These are phyloP conservation scores for Agaricus blazei DNA, from an alignment of 768 basidiomycete genomes.

Conservation along the genomic window DNA sequence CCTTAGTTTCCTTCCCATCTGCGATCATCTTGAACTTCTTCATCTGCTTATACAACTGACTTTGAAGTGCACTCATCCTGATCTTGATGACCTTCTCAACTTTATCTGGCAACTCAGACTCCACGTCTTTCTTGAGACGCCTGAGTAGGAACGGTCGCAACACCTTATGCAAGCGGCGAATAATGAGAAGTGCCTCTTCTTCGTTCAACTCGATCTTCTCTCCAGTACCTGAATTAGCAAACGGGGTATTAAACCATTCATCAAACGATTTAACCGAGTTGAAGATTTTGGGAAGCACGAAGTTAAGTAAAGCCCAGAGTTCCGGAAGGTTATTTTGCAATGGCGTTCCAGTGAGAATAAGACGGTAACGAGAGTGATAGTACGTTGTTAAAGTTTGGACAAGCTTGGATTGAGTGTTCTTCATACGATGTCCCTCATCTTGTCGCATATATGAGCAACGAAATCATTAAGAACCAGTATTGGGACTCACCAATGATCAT, in stretches of 20 bases:
- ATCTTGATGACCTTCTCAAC: slow-evolving; percentile 98
- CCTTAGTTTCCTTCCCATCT: slow-evolving; percentile 68
- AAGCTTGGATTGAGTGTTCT: slow-evolving; percentile 89
- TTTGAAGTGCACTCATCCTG: slow-evolving; percentile 89
- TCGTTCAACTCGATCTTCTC: slow-evolving; percentile 99
- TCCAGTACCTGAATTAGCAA: slow-evolving; percentile 94
- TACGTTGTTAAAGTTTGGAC: slow-evolving; percentile 86
- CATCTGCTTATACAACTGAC: slow-evolving; percentile 94
- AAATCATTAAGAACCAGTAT: not conserved
- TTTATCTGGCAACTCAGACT: slow-evolving; percentile 93
- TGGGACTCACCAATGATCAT: slow-evolving; percentile 82
- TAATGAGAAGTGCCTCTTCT: slow-evolving; percentile 98
- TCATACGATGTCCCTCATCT: slow-evolving; percentile 98
- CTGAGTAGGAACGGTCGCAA: slow-evolving; percentile 91
- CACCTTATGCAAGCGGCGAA: slow-evolving; percentile 94
- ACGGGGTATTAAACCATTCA: slow-evolving; percentile 99
- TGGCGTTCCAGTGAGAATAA: slow-evolving; percentile 94
- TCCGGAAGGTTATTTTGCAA: slow-evolving; percentile 97
- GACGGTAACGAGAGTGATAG: slow-evolving; percentile 89
- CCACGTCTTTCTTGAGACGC: slow-evolving; percentile 93
- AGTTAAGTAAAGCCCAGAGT: slow-evolving; percentile 93
- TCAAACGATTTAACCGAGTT: slow-evolving; percentile 99
- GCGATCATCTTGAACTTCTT: slow-evolving; percentile 98
- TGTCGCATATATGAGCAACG: not conserved
- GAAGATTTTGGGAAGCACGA: slow-evolving; percentile 92